These are phyloP conservation scores for Neofusicoccum parvum DNA, from an alignment of 2,329 filamentous ascomycete species.

Conservation along the genomic window DNA sequence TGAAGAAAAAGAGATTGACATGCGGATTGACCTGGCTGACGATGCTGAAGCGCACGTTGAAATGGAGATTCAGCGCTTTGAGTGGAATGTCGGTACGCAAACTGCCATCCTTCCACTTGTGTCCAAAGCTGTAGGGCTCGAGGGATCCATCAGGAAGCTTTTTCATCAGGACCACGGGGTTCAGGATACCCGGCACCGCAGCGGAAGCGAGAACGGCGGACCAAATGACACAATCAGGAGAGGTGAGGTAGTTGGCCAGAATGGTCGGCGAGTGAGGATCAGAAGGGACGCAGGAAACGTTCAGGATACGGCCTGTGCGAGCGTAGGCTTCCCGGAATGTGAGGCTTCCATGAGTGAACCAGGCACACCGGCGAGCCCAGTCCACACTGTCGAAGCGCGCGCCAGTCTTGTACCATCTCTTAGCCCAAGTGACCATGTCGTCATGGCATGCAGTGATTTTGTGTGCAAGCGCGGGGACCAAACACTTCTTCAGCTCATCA, in stretches of 20 bases:
- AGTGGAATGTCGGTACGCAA: slow-evolving; percentile 93
- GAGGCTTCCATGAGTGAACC: slow-evolving; percentile 89
- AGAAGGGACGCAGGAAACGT: slow-evolving; percentile 92
- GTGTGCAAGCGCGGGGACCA: slow-evolving; percentile 83
- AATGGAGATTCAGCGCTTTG: slow-evolving; percentile 90
- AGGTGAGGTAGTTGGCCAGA: slow-evolving; percentile 91
- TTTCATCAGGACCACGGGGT: slow-evolving; percentile 90
- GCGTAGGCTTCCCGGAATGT: slow-evolving; percentile 96
- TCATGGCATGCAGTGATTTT: slow-evolving; percentile 87
- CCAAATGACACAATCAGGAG: slow-evolving; percentile 97
- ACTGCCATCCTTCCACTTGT: slow-evolving; percentile 99
- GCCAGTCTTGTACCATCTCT: slow-evolving; percentile 87
- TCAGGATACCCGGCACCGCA: slow-evolving; percentile 92
- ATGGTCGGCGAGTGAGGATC: slow-evolving; percentile 93
- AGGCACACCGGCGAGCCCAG: slow-evolving; percentile 82
- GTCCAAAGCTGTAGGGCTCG: slow-evolving; percentile 90
- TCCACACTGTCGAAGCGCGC: slow-evolving; percentile 92
- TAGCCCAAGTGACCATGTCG: slow-evolving; percentile 71
- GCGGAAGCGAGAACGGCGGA: slow-evolving; percentile 93
- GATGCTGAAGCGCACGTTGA: slow-evolving; percentile 98
- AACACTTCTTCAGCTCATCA: slow-evolving; percentile 80
- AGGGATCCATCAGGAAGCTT: slow-evolving; percentile 77
- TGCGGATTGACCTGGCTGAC: slow-evolving; percentile 90
- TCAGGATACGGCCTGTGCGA: slow-evolving; percentile 89
- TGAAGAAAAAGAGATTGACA: slow-evolving; percentile 99